A percentile compares a stretch with the other conserved stretches of the same genome.
Evolutionary conservation across 2,329 filamentous ascomycete species (phyloP).

Genomic region (Exophiala lecanii-corni): DNA sequence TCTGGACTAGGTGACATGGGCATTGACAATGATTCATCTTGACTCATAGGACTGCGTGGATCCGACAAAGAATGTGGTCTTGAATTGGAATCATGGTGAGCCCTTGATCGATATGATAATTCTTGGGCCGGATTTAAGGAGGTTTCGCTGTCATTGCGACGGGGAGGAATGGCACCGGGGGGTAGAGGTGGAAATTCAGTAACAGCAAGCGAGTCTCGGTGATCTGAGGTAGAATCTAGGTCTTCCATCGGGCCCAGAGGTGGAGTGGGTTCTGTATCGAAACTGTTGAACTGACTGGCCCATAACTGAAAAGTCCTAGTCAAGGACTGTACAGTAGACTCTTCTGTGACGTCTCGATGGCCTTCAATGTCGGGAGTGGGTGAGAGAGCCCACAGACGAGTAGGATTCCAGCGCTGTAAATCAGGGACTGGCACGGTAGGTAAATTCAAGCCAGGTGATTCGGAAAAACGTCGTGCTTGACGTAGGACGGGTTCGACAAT

Average conservation of each 20-base stretch:
- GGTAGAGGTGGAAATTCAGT: slow-evolving; percentile 20
- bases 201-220: slow-evolving; percentile 3
- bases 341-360: slow-evolving; percentile 17
- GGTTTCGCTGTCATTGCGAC: slow-evolving; percentile 24
- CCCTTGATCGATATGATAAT: slow-evolving; percentile 21
- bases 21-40: slow-evolving; percentile 3
- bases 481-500: slow-evolving; percentile 42
- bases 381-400: slow-evolving; percentile 23
- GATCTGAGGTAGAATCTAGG: slow-evolving; percentile 1
- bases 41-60: slow-evolving; percentile 9
- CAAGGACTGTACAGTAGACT: slow-evolving; percentile 25
- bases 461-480: slow-evolving; percentile 39
- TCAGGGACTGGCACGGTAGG: slow-evolving; percentile 27
- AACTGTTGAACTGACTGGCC: slow-evolving; percentile 25
- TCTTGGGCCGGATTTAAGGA: slow-evolving; percentile 26
- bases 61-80: slow-evolving; percentile 24
- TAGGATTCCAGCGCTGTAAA: slow-evolving; percentile 25
- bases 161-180: slow-evolving; percentile 11
- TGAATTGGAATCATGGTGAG: slow-evolving; percentile 14
- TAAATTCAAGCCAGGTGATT: slow-evolving; percentile 23
- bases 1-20: slow-evolving; percentile 3
- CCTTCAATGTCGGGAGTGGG: slow-evolving; percentile 20
- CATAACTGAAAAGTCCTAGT: slow-evolving; percentile 27
- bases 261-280: slow-evolving; percentile 27
- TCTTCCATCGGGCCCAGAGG: slow-evolving; percentile 24